Evolutionary conservation across 768 basidiomycete species (phyloP).

Genomic region (Sarcodon sp.): DNA sequence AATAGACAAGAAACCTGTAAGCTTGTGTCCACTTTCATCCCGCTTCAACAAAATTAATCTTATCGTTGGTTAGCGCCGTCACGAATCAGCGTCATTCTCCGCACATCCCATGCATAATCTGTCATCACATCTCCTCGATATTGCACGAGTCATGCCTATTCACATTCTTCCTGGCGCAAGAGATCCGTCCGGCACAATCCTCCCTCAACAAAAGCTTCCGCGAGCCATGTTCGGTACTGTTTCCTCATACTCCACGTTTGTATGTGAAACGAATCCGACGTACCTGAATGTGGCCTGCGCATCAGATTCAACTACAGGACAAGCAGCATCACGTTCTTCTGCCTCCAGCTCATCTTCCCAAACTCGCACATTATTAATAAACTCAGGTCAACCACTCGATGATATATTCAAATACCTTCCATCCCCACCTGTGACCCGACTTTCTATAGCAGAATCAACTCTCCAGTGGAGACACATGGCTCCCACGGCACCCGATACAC

Average conservation of each 20-base stretch:
- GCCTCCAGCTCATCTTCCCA: constrained; percentile 5
- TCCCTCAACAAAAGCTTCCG: constrained; percentile 92
- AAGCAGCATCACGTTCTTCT: neutral
- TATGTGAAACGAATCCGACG: constrained; percentile 80
- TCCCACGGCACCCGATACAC: constrained; percentile 97
- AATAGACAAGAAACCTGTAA: constrained; percentile 43
- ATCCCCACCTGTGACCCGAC: constrained; percentile 53
- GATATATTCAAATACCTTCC: constrained; percentile 92
- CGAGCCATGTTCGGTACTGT: constrained; percentile 74
- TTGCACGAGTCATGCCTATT: constrained; percentile 68
- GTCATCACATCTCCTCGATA: constrained; percentile 58
- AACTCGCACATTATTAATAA: constrained; percentile 58
- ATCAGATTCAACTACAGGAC: constrained; percentile 7
- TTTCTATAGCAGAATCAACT: constrained; percentile 67
- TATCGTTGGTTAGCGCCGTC: neutral
- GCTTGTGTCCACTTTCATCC: constrained; percentile 10
- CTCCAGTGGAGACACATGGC: constrained; percentile 93
- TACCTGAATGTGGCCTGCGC: constrained; percentile 56
- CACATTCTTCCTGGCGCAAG: constrained; percentile 80
- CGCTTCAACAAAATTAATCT: neutral
- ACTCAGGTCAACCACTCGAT: constrained; percentile 86
- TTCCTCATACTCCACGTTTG: constrained; percentile 49
- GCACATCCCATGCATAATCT: constrained; percentile 64
- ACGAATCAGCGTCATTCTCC: constrained; percentile 28
- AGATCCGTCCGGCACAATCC: constrained; percentile 80